Conservation (phyloP, 1,284 basidiomycete genomes). For the Takashimella koratensis region DNA sequence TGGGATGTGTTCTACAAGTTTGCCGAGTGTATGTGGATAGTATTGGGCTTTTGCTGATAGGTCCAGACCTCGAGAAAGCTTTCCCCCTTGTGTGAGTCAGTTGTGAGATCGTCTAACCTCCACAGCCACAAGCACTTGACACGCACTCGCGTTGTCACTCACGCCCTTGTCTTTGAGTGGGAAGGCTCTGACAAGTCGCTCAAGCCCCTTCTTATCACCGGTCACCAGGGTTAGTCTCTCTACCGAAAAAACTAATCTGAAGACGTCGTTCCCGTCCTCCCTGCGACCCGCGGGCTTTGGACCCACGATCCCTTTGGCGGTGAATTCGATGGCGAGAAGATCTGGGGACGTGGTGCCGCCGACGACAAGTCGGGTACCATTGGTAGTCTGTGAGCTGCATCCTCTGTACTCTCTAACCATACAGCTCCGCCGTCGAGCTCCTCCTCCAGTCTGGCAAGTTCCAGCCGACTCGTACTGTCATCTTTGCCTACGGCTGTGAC, state of each 20-base stretch:
- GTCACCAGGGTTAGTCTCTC: slow-evolving; percentile 58
- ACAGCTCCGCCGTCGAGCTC: slow-evolving; percentile 56
- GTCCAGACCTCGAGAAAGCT: slow-evolving; percentile 38
- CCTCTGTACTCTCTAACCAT: slow-evolving; percentile 1
- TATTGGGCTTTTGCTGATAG: neutral
- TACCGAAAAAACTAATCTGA: slow-evolving; percentile 12
- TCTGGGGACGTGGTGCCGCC: slow-evolving; percentile 61
- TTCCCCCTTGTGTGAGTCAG: slow-evolving; percentile 43
- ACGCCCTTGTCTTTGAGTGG: slow-evolving; percentile 64
- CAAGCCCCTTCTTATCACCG: slow-evolving; percentile 64
- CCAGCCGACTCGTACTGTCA: slow-evolving; percentile 55
- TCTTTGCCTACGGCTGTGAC: slow-evolving; percentile 67
- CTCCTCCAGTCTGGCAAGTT: slow-evolving; percentile 55
- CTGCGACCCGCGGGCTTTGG: slow-evolving; percentile 57
- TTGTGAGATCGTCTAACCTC: neutral
- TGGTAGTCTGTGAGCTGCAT: slow-evolving; percentile 52
- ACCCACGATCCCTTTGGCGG: slow-evolving; percentile 63
- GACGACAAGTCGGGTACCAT: slow-evolving; percentile 65
- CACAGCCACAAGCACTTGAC: slow-evolving; percentile 55
- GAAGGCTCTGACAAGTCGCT: slow-evolving; percentile 56
- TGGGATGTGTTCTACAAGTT: slow-evolving; percentile 48
- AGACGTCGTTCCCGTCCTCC: slow-evolving; percentile 61
- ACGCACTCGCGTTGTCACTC: slow-evolving; percentile 60
- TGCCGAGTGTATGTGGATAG: slow-evolving; percentile 35
- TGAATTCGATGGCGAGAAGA: slow-evolving; percentile 57